phyloP scores from a whole-genome alignment of 345 rosid genomes.

The Bruguiera gymnorhiza region DNA sequence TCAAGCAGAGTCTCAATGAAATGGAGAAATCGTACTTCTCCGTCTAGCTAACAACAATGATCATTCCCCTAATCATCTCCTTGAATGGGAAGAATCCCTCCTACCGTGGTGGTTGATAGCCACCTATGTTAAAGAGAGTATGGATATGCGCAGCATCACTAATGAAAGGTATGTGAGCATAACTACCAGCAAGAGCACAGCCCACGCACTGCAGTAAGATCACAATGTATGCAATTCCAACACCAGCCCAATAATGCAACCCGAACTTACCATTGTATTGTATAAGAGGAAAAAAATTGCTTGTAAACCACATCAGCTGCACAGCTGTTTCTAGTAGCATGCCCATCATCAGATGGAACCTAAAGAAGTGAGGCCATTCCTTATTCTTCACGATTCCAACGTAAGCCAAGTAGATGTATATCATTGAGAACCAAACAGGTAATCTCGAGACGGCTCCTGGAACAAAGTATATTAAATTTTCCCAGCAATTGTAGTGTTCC shows the following conservation, averaged over 20 bases:
- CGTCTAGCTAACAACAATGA: too few relatives aligned
- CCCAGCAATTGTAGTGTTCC: conserved; percentile 46
- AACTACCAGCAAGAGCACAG: conserved; percentile 63
- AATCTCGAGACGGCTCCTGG: conserved; percentile 72
- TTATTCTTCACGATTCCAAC: conserved; percentile 62
- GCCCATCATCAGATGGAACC: conserved; percentile 92
- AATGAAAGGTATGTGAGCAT: conserved; percentile 54
- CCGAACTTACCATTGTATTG: conserved; percentile 66
- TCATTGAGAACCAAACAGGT: conserved; percentile 72
- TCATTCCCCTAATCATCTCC: not conserved
- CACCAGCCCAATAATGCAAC: conserved; percentile 62
- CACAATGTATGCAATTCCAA: conserved; percentile 56
- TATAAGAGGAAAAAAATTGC: conserved; percentile 74
- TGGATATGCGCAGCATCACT: conserved; percentile 76
- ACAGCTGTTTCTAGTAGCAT: conserved; percentile 65
- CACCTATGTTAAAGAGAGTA: conserved; percentile 57
- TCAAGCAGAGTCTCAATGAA: too few relatives aligned
- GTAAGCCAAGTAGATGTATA: conserved; percentile 55
- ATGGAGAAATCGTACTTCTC: too few relatives aligned
- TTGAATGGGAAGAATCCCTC: not conserved
- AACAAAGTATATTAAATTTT: conserved; percentile 52
- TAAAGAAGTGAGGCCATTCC: conserved; percentile 68
- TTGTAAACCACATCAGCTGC: conserved; percentile 58
- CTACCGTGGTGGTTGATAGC: conserved; percentile 27
- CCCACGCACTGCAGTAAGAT: conserved; percentile 59